A percentile compares a stretch with the other conserved stretches of the same genome.
Evolutionary conservation across 805 yeast genomes (phyloP).

Genomic region (Pichia cephalocereana): DNA sequence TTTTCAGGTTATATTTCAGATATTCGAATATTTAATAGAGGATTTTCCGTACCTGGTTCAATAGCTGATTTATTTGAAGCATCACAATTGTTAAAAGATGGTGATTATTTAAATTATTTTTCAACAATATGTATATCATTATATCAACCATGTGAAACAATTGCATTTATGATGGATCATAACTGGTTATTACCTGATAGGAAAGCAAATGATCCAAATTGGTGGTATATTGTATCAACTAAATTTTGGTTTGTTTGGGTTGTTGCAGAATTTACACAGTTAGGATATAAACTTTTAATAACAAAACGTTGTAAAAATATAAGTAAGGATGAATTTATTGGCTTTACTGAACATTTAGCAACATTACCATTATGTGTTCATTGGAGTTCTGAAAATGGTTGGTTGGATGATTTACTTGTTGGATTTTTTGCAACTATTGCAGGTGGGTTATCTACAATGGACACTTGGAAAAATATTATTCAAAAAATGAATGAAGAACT

Average conservation of each 20-base stretch:
- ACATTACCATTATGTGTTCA: constrained; percentile 30
- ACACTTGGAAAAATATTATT: constrained; percentile 16
- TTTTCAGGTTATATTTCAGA: constrained; percentile 27
- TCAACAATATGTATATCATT: constrained; percentile 12
- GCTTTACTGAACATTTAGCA: constrained; percentile 23
- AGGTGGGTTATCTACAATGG: constrained; percentile 14
- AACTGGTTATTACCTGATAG: constrained; percentile 20
- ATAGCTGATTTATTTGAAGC: constrained; percentile 7
- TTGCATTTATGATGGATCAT: constrained; percentile 27
- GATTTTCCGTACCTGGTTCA: constrained; percentile 26
- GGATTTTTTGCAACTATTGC: constrained; percentile 28
- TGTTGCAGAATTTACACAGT: constrained; percentile 20
- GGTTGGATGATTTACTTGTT: constrained; percentile 23
- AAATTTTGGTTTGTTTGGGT: constrained; percentile 29
- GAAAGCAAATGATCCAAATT: constrained; percentile 7
- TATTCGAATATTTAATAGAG: constrained; percentile 27
- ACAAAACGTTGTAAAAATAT: constrained; percentile 9
- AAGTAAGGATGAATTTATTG: constrained; percentile 7
- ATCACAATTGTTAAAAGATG: constrained; percentile 1
- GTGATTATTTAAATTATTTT: constrained; percentile 8
- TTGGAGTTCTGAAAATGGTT: constrained; percentile 29
- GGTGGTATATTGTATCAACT: constrained; percentile 26
- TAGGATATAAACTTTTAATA: neutral
- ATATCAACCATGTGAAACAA: constrained; percentile 28
- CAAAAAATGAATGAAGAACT: constrained; percentile 6